Evolutionary conservation across 1,284 basidiomycete genomes (phyloP), one percentile per base, ranked within the genome.

Genomic region (Trichosporon faecale): DNA sequence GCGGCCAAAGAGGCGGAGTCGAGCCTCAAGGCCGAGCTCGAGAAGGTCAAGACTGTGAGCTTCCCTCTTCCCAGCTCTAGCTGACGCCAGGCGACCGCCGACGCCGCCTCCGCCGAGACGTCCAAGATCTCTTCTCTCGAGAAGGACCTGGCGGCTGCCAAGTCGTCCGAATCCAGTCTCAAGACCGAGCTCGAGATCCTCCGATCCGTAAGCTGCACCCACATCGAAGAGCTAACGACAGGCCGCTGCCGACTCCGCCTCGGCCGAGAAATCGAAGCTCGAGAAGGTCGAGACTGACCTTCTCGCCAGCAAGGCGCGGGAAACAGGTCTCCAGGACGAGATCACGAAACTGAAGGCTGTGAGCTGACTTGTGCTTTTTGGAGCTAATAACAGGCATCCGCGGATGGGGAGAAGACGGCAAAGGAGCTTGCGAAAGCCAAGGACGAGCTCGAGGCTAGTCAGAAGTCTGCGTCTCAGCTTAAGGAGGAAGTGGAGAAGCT

Each of bases 361-460:
- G 14, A 37, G 35, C 35, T 37, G 3, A 12, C 14, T 14, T 37
- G n/a, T 7, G 35, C 12, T 3, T 14, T 14, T 9, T 14, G 67
- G 80, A 2, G 76, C 67, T 7, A 79, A 82, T 65, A 78, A 75
- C 5, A 72, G 7, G 71, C 74, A 31, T 57, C 40, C 8, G 64
- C 72, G 12, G 73, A 74, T 21, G 70, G 52, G 0, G 70, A 69
- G 37, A 67, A 77, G 23, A 64, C 70, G 44, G 66, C 60, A 35
- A 44, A 66, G 6, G 70, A 74, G 65, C 70, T 74, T 18, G 74
- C 70, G 11, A 57, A 55, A 18, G 16, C 65, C 23, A 57, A 69
- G 7, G 14, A 68, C 18, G 72, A 72, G 68, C 37, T 70, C 21
- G 70, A 70, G 18, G 52, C 63, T 0, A 65, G 67, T 0, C 64